These are phyloP conservation scores for Serendipita sp. DNA, from an alignment of 768 basidiomycete species.

Conservation along the genomic window DNA sequence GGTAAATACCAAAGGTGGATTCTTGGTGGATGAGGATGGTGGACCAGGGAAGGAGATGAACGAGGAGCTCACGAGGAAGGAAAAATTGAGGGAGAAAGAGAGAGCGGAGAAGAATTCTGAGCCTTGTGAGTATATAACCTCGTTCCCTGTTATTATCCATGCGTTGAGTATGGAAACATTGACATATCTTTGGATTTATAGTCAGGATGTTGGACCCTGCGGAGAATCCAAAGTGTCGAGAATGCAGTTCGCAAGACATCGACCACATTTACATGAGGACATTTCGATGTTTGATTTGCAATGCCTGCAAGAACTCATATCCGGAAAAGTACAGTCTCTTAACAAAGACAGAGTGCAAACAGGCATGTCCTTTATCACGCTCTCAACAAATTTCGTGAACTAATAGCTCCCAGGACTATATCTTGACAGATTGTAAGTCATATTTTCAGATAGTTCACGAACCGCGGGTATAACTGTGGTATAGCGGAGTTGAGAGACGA, in stretches of 20 bases:
- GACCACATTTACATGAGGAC: slow-evolving; percentile 68
- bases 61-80: slow-evolving; percentile 56
- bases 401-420: slow-evolving; percentile 1
- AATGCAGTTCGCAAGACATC: slow-evolving; percentile 79
- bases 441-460: background rate
- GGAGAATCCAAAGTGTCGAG: slow-evolving; percentile 66
- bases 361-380: slow-evolving; percentile 32
- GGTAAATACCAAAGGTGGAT: slow-evolving; percentile 93
- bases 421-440: background rate
- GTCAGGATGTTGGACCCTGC: slow-evolving; percentile 62
- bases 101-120: slow-evolving; percentile 59
- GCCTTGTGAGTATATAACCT: slow-evolving; percentile 37
- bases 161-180: background rate
- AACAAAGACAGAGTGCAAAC: slow-evolving; percentile 97
- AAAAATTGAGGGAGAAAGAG: slow-evolving; percentile 67
- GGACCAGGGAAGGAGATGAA: slow-evolving; percentile 40
- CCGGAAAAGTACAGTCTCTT: slow-evolving; percentile 89
- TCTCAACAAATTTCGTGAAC: background rate
- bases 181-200: slow-evolving; percentile 20
- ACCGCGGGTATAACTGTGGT: slow-evolving; percentile 1
- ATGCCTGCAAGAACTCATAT: slow-evolving; percentile 71
- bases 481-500: slow-evolving; percentile 88
- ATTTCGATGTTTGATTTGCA: slow-evolving; percentile 76
- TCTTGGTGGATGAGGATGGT: slow-evolving; percentile 69
- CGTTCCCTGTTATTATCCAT: background rate